Base-by-base conservation (phyloP, 805 yeast species). In the Candida yuanshanica region DNA sequence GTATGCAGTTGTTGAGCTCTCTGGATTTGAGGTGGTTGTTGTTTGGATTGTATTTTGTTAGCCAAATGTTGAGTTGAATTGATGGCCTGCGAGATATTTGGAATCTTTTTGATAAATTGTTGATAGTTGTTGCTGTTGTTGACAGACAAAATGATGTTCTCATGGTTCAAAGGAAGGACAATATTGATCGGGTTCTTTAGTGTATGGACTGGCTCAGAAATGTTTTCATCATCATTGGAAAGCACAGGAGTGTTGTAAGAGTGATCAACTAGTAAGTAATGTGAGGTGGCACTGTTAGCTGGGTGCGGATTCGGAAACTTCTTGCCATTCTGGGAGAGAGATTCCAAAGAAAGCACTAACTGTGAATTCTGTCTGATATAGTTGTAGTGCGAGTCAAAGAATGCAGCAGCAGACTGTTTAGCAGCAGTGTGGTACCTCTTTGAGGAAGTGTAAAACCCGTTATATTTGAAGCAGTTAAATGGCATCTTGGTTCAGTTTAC, bases 391-490 rank as follows among this genome's bases (percentile, higher is more conserved):
- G 66, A 64, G 41, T 66, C 22, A 38, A 66, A 66, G 45, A 66
- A 66, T 7, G 67, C 52, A 2, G 64, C 42, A 33, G 59, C 42
- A 27, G 63, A 44, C 39, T 60, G 60, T 34, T 63, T 56, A 1
- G 59, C 58, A n/a, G 60, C 56, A 14, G 64, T 52, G 44, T 60
- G 65, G 44, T 60, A 62, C 33, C 66, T 55, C 51, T 66, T 65
- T 20, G 68, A 56, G 24, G 56, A 44, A 29, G 36, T 23, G 37
- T 57, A 58, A 35, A 66, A 53, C 48, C 63, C 66, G 47, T 66
- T 65, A 46, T 58, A 57, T 49, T 64, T 66, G 53, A 67, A 60
- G 38, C 66, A 62, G 55, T 61, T 66, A 58, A 68, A 68, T 11
- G 66, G 68, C 67, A 67, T 66, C 20, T 47, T 50, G 37, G 34